phyloP scores from a whole-genome alignment of 2,329 filamentous ascomycete genomes.

The Trichoderma atrobrunneum region DNA sequence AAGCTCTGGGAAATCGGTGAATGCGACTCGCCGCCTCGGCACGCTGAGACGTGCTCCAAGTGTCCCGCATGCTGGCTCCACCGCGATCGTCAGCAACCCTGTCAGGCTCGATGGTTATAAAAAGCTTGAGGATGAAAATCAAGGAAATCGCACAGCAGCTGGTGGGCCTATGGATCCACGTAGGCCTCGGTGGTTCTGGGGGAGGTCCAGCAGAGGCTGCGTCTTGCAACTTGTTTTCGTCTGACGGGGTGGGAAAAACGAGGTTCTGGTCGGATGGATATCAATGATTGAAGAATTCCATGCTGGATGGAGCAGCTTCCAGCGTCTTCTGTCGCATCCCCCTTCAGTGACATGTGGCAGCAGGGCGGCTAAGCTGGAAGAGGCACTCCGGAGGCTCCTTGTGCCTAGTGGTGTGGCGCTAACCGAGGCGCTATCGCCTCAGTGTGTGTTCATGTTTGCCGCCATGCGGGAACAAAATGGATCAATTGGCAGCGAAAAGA shows the following conservation, averaged over 20 bases:
- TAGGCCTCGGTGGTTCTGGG: background rate
- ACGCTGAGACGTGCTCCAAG: background rate
- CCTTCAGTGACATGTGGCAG: conserved; percentile 8
- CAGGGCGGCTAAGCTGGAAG: background rate
- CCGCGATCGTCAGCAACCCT: conserved; percentile 3
- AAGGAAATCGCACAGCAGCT: background rate
- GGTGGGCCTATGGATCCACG: background rate
- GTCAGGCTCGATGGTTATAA: background rate
- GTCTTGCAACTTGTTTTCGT: background rate
- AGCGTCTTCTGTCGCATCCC: conserved; percentile 11
- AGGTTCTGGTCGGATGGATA: background rate
- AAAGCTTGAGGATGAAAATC: conserved; percentile 9
- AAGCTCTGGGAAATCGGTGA: background rate
- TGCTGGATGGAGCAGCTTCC: background rate
- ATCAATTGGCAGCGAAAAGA: background rate
- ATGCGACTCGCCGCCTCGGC: background rate
- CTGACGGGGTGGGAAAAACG: background rate
- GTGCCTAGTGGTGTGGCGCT: conserved; percentile 1
- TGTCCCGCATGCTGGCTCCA: conserved; percentile 7
- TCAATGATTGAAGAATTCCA: no score
- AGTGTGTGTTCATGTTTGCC: background rate
- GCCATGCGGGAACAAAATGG: background rate
- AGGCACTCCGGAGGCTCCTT: conserved; percentile 4
- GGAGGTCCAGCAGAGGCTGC: background rate
- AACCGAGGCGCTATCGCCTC: background rate